Percentiles rank a stretch among this genome's conserved stretches.
These are phyloP conservation scores for Cichorium intybus DNA, from an alignment of 140 eudicot species.

Conservation along the genomic window DNA sequence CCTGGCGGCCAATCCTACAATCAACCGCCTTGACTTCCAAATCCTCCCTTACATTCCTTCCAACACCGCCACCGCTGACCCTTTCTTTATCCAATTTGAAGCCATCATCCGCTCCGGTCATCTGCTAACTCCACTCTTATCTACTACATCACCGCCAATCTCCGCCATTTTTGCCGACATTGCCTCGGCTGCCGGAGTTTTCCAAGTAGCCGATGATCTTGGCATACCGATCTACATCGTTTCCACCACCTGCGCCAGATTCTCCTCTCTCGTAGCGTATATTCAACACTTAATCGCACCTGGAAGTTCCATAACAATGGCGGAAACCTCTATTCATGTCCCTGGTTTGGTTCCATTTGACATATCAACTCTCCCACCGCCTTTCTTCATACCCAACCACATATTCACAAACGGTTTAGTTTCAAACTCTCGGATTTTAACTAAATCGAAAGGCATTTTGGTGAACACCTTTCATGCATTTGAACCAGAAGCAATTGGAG, in stretches of 20 bases:
- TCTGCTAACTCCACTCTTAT: conserved; percentile 38
- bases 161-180: conserved; percentile 51
- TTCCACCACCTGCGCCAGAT: conserved; percentile 51
- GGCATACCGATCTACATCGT: conserved; percentile 23
- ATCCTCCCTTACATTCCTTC: conserved; percentile 36
- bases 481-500: conserved; percentile 39
- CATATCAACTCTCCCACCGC: conserved; percentile 44
- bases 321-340: conserved; percentile 6
- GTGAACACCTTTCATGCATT: conserved; percentile 40
- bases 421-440: conserved; percentile 15
- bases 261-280: conserved; percentile 30
- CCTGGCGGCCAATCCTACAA: conserved; percentile 31
- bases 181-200: conserved; percentile 13
- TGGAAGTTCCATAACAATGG: neutral
- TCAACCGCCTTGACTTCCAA: conserved; percentile 35
- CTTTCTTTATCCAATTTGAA: conserved; percentile 48
- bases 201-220: conserved; percentile 28
- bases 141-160: conserved; percentile 47
- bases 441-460: conserved; percentile 33
- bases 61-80: conserved; percentile 28
- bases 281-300: conserved; percentile 13
- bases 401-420: conserved; percentile 24
- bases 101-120: conserved; percentile 43
- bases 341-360: conserved; percentile 33
- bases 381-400: conserved; percentile 35